Conservation (phyloP, 1,139 yeast species). For the Entelexis sorbosivorans region DNA sequence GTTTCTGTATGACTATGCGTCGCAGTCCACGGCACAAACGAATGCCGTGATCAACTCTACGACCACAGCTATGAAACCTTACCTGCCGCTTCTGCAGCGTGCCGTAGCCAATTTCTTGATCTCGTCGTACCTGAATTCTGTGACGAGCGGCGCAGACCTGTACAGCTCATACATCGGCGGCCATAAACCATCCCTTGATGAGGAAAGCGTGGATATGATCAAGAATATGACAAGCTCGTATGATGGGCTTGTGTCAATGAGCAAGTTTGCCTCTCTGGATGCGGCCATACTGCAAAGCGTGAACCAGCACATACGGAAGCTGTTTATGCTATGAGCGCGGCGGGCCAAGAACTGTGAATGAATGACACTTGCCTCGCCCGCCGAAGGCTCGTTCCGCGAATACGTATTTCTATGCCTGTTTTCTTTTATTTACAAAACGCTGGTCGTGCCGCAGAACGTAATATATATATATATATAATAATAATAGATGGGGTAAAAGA, state of each 20-base stretch:
- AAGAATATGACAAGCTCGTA: neutral
- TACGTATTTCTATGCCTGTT: no score
- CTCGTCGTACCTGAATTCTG: constrained; percentile 6
- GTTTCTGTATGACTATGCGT: constrained; percentile 3
- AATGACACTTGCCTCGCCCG: no score
- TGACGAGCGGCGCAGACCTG: constrained; percentile 10
- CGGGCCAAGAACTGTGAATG: no score
- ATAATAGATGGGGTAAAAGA: neutral
- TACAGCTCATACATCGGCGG: neutral
- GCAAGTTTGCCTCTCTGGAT: constrained; percentile 1
- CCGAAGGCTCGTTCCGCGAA: no score
- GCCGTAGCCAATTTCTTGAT: constrained; percentile 9
- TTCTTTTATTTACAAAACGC: neutral
- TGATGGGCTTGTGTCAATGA: neutral
- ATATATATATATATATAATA: neutral
- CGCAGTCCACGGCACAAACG: neutral
- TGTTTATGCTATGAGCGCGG: neutral
- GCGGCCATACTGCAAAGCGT: neutral
- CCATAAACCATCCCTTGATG: neutral
- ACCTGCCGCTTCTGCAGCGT: neutral
- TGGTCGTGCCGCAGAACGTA: no score
- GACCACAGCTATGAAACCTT: constrained; percentile 6
- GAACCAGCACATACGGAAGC: neutral
- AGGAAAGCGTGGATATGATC: neutral
- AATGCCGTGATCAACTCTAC: neutral